These are phyloP conservation scores for Chrysanthemum lavandulifolium DNA, from an alignment of 129 eudicot genomes.

Conservation along the genomic window DNA sequence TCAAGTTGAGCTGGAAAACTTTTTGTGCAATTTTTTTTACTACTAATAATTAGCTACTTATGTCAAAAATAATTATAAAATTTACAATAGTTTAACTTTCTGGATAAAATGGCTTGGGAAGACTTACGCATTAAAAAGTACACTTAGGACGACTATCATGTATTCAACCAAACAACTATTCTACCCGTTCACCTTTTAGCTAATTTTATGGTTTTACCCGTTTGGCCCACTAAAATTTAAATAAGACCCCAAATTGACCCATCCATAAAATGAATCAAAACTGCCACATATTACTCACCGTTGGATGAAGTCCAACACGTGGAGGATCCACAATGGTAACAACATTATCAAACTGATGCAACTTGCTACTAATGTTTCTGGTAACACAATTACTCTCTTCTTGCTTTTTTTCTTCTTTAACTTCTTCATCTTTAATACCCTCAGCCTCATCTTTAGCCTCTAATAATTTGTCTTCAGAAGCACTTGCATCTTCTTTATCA, in stretches of 20 bases:
- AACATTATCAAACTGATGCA: constrained; percentile 61
- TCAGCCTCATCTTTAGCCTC: background rate
- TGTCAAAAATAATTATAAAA: background rate
- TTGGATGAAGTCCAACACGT: constrained; percentile 96
- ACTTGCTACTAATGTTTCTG: constrained; percentile 18
- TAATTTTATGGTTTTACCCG: background rate
- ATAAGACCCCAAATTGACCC: no score
- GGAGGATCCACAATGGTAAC: constrained; percentile 99
- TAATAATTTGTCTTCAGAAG: constrained; percentile 22
- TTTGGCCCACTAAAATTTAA: background rate
- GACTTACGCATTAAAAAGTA: background rate
- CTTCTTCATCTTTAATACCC: constrained; percentile 20
- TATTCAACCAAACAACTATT: background rate
- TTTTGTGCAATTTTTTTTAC: background rate
- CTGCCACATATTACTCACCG: constrained; percentile 48
- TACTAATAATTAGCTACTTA: no score
- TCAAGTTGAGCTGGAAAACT: background rate
- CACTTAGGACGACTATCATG: background rate
- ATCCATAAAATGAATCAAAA: background rate
- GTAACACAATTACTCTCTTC: constrained; percentile 21
- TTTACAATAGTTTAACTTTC: no score
- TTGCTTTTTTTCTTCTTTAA: constrained; percentile 16
- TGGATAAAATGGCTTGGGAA: background rate
- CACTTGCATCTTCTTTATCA: constrained; percentile 31
- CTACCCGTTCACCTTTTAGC: background rate